Conservation (phyloP, 441 rosid genomes). For the Bocquillonia castaneifolia region DNA sequence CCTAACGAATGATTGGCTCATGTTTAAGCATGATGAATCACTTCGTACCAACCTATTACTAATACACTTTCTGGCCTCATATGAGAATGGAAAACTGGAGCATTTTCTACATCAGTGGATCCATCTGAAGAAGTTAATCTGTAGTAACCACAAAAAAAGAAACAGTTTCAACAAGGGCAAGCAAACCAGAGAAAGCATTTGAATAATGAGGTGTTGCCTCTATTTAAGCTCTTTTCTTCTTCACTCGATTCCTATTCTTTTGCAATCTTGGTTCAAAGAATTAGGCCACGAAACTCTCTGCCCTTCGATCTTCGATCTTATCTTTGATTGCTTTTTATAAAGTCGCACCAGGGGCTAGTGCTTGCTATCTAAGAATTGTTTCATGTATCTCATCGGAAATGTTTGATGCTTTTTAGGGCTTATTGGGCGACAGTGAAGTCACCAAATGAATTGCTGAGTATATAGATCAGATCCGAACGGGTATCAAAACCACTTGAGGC, state of each 20-base stretch:
- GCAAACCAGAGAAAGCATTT: too few relatives aligned
- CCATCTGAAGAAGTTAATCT: too few relatives aligned
- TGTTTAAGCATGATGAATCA: slow-evolving; percentile 18
- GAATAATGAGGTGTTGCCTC: too few relatives aligned
- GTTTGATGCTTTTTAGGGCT: slow-evolving; percentile 4
- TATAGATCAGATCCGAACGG: slow-evolving; percentile 16
- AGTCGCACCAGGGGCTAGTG: not conserved
- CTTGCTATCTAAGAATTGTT: slow-evolving; percentile 3
- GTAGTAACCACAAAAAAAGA: too few relatives aligned
- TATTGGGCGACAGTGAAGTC: slow-evolving; percentile 8
- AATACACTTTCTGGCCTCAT: not conserved
- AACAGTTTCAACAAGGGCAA: too few relatives aligned
- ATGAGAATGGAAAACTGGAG: too few relatives aligned
- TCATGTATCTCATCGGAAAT: not conserved
- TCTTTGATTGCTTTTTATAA: slow-evolving; percentile 16
- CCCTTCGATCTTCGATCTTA: not conserved
- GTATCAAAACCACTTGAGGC: too few relatives aligned
- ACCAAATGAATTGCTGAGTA: slow-evolving; percentile 16
- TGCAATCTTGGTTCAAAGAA: too few relatives aligned
- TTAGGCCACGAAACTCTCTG: too few relatives aligned
- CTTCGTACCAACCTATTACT: not conserved
- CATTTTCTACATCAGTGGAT: too few relatives aligned
- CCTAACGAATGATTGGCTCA: slow-evolving; percentile 6
- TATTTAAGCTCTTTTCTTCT: too few relatives aligned
- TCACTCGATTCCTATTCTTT: too few relatives aligned